Evolutionary conservation across 768 basidiomycete genomes (phyloP).

Genomic region (Kwoniella bestiolae): DNA sequence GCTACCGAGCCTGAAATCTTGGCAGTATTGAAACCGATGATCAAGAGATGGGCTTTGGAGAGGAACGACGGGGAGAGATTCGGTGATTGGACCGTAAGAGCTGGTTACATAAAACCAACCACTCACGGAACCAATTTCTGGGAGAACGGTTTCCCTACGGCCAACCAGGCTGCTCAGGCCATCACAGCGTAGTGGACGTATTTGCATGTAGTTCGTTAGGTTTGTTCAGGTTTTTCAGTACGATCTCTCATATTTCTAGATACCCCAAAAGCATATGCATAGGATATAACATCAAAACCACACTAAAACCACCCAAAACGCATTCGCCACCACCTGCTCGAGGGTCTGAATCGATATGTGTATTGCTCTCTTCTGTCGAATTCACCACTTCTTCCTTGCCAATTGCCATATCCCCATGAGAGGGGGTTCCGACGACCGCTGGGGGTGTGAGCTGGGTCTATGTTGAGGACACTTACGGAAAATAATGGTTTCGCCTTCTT

Average conservation of each 20-base stretch:
- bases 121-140: slow-evolving; percentile 86
- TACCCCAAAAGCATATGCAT: slow-evolving; percentile 21
- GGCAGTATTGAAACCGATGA: slow-evolving; percentile 86
- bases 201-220: background rate
- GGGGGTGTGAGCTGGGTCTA: background rate
- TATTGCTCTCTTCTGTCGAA: slow-evolving; percentile 37
- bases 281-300: slow-evolving; percentile 1
- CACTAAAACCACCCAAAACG: slow-evolving; percentile 21
- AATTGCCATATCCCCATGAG: slow-evolving; percentile 19
- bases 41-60: slow-evolving; percentile 89
- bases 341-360: slow-evolving; percentile 31
- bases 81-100: slow-evolving; percentile 92
- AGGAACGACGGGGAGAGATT: slow-evolving; percentile 85
- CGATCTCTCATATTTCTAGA: background rate
- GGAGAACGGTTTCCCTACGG: slow-evolving; percentile 61
- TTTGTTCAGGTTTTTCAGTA: background rate
- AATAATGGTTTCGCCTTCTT: slow-evolving; percentile 20
- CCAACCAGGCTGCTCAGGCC: slow-evolving; percentile 17
- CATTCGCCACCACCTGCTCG: slow-evolving; percentile 11
- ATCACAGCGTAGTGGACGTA: slow-evolving; percentile 13
- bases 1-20: slow-evolving; percentile 91
- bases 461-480: slow-evolving; percentile 25
- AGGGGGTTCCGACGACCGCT: slow-evolving; percentile 35
- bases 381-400: slow-evolving; percentile 20
- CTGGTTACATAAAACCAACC: slow-evolving; percentile 85